phyloP scores from a whole-genome alignment of 768 basidiomycete species.

The Leccinum fibrillosum region DNA sequence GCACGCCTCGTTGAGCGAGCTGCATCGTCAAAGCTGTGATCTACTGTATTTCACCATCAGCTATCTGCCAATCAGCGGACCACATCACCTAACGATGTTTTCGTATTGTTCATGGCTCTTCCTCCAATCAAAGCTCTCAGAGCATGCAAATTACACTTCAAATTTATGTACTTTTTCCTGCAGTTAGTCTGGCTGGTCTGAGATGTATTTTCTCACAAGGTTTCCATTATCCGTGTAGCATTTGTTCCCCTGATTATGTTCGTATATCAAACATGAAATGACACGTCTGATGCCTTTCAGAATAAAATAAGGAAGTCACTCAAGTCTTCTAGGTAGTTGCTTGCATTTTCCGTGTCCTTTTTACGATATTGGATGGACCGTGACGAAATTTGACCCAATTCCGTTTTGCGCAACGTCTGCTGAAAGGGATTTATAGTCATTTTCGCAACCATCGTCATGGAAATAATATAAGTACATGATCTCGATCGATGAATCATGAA shows the following conservation, averaged over 20 bases:
- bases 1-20: constrained; percentile 5
- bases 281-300: too few species aligned
- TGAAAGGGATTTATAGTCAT: background rate
- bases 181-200: too few species aligned
- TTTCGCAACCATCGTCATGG: background rate
- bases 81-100: background rate
- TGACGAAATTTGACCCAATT: background rate
- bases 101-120: background rate
- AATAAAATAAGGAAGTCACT: too few species aligned
- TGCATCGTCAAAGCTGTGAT: background rate
- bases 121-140: too few species aligned
- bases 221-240: too few species aligned
- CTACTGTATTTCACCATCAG: background rate
- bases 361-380: background rate
- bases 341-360: background rate
- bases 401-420: background rate
- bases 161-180: too few species aligned
- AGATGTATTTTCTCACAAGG: too few species aligned
- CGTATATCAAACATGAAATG: too few species aligned
- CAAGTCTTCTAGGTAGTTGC: background rate
- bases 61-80: background rate
- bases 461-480: constrained; percentile 19
- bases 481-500: constrained; percentile 2
- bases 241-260: too few species aligned
- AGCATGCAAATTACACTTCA: too few species aligned